Base-by-base conservation (phyloP, 2,329 filamentous ascomycete genomes). In the Neospermospora avenae region DNA sequence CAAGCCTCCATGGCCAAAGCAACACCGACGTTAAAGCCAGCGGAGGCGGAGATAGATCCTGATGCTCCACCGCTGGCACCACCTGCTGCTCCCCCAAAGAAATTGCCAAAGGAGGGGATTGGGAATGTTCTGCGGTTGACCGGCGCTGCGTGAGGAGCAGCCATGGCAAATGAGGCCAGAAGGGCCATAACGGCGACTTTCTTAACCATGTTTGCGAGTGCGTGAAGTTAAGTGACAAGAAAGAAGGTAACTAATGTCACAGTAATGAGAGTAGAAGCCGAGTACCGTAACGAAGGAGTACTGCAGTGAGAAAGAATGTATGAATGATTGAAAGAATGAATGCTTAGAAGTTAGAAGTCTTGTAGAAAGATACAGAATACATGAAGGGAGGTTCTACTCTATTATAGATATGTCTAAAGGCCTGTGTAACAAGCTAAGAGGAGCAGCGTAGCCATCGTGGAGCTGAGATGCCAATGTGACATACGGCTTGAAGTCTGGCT, bases 171-270 rank as follows among this genome's bases (percentile, higher is more conserved):
- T 13, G 48, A 44, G 20, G 41, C 57, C 57, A 59, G 20, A 4
- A 54, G 13, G 39, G 57, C 57, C 16, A 59, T n/a, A 18, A 59
- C 18, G 5, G 48, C 28, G 5, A 59, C 20, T 18, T 54, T 44
- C 25, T 55, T 59, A 31, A 59, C 37, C 48, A 54, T 59, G 5
- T 41, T 54, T 24, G 34, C 16, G 39, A 34, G 8, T 13, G 13
- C 22, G 16, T 18, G 22, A 28, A 35, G n/a, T 7, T 35, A 22
- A 28, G 6, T 13, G 24, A 39, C 34, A 14, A 18, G 11, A 22
- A 42, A 24, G 31, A 24, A n/a, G 25, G 39, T 41, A 34, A 31
- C 28, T 10, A 31, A 31, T 51, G 14, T n/a, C 18, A 7, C 11
- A 51, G 8, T 28, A 51, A 51, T 11, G 46, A 51, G 14, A 18